A percentile compares a stretch with the other conserved stretches of the same genome.
phyloP scores from a whole-genome alignment of 2,329 filamentous ascomycete species.

The Exophiala lecanii-corni region DNA sequence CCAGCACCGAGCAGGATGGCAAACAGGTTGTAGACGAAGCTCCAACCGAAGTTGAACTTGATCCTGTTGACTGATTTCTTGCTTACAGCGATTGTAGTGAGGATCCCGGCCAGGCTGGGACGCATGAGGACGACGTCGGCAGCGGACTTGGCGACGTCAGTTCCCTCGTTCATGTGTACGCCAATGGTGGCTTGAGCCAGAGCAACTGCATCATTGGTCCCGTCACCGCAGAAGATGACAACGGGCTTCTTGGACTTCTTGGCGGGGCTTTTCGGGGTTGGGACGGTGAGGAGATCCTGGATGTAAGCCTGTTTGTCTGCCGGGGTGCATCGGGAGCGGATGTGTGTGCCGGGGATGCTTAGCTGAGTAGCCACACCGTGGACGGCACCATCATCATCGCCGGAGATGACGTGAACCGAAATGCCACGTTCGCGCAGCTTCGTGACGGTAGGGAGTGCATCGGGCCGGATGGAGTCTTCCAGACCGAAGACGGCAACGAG shows the following conservation, averaged over 20 bases:
- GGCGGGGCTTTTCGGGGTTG: constrained; percentile 2
- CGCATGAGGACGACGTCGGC: constrained; percentile 67
- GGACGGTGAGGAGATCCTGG: constrained; percentile 12
- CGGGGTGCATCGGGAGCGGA: constrained; percentile 47
- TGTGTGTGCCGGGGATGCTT: constrained; percentile 36
- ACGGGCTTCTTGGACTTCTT: constrained; percentile 4
- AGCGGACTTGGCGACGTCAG: constrained; percentile 60
- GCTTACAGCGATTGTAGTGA: constrained; percentile 54
- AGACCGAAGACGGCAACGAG: constrained; percentile 50
- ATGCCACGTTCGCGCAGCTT: constrained; percentile 48
- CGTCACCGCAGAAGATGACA: constrained; percentile 70
- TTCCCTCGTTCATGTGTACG: constrained; percentile 59
- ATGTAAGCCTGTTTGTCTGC: constrained; percentile 49
- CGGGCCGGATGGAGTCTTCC: constrained; percentile 44
- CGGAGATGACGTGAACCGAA: constrained; percentile 52
- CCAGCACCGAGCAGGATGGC: constrained; percentile 64
- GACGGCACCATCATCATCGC: constrained; percentile 51
- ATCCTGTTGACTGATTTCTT: constrained; percentile 46
- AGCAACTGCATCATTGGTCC: constrained; percentile 72
- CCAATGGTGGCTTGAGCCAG: constrained; percentile 68
- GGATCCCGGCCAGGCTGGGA: constrained; percentile 51
- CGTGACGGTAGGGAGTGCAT: constrained; percentile 48
- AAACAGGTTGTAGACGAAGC: constrained; percentile 64
- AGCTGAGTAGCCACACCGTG: constrained; percentile 43
- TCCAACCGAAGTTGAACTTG: constrained; percentile 66